A percentile compares a stretch with the other conserved stretches of the same genome.
Evolutionary conservation across 306 rosid genomes (phyloP).

Genomic region (Ammopiptanthus mongolicus): DNA sequence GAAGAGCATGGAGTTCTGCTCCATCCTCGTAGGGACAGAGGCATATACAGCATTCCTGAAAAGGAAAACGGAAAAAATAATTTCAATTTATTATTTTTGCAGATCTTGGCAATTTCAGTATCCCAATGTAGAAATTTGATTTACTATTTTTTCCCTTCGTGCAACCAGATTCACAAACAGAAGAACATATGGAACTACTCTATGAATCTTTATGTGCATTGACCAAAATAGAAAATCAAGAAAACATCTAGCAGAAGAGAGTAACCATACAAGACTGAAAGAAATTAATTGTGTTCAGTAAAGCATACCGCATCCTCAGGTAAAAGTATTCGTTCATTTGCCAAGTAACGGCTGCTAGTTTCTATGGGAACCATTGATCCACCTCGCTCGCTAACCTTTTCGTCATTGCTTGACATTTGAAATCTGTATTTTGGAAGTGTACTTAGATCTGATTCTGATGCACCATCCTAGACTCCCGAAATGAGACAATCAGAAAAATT

Average conservation of each 20-base stretch:
- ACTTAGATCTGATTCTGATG: constrained; percentile 87
- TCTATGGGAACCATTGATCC: constrained; percentile 85
- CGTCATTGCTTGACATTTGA: constrained; percentile 34
- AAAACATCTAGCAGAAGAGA: constrained; percentile 1
- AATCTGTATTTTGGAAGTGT: constrained; percentile 71
- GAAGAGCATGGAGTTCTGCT: constrained; percentile 83
- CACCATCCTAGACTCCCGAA: constrained; percentile 64
- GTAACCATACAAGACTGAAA: background rate
- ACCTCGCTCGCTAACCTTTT: constrained; percentile 63
- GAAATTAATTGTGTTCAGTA: constrained; percentile 1
- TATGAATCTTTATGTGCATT: background rate
- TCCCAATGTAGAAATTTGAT: background rate
- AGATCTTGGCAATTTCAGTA: background rate
- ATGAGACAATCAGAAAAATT: constrained; percentile 21
- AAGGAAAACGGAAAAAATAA: background rate
- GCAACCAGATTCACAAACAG: background rate
- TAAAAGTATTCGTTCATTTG: constrained; percentile 56
- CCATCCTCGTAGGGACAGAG: constrained; percentile 85
- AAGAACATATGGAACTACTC: background rate
- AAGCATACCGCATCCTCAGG: constrained; percentile 86
- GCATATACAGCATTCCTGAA: constrained; percentile 97
- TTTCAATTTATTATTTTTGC: background rate
- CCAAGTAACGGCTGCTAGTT: constrained; percentile 58
- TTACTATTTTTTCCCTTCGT: background rate
- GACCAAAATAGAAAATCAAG: background rate